Conservation (phyloP, 176 grass and related monocot genomes). For the Triticum aestivum region DNA sequence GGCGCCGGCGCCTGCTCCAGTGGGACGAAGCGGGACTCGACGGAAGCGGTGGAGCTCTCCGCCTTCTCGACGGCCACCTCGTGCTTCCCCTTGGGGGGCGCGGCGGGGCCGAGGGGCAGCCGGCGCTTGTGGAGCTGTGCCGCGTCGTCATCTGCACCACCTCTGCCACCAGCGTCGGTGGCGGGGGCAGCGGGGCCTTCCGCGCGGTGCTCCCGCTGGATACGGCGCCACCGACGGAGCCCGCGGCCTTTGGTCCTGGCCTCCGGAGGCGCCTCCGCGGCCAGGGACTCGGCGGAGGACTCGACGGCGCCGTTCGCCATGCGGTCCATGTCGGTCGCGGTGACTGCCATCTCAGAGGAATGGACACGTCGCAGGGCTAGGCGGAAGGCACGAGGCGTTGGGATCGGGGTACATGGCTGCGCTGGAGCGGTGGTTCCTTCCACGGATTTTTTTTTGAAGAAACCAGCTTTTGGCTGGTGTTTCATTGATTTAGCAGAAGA, state of each 20-base stretch:
- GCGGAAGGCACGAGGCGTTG: not conserved
- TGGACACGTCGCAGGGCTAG: not conserved
- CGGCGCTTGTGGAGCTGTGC: slow-evolving; percentile 55
- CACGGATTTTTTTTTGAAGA: too few species aligned
- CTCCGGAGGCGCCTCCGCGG: not conserved
- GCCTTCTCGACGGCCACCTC: slow-evolving; percentile 19
- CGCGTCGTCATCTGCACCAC: slow-evolving; percentile 6
- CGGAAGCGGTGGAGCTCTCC: slow-evolving; percentile 62
- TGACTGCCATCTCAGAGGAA: not conserved
- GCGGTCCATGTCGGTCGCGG: not conserved
- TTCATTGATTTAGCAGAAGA: too few species aligned
- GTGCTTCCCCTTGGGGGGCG: slow-evolving; percentile 28
- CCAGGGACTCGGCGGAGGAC: not conserved
- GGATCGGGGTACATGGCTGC: not conserved
- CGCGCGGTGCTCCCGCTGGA: slow-evolving; percentile 38
- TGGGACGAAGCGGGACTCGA: slow-evolving; percentile 48
- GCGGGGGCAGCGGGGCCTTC: not conserved
- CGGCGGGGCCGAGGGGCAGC: slow-evolving; percentile 18
- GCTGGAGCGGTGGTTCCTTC: not conserved
- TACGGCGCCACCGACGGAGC: slow-evolving; percentile 56
- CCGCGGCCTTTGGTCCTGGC: slow-evolving; percentile 25
- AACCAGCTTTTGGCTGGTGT: too few species aligned
- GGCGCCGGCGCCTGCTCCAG: not conserved
- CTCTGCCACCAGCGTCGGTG: not conserved
- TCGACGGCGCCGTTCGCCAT: not conserved